phyloP scores from a whole-genome alignment of 176 grass and related monocot genomes.

The Neostapfia colusana region DNA sequence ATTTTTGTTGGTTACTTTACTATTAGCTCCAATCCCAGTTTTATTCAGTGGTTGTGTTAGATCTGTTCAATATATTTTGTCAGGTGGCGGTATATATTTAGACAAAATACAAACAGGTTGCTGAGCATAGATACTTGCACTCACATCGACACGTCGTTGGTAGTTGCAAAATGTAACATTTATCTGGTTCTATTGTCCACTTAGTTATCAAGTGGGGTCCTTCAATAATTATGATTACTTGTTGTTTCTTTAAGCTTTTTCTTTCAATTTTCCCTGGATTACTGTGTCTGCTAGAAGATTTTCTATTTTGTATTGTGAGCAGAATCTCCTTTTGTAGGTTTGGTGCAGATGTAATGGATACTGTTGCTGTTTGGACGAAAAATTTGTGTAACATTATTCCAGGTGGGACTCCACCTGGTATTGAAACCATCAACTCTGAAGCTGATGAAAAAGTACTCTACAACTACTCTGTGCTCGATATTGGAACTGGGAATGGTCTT shows the following conservation, averaged over 20 bases:
- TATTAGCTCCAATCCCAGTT: neutral
- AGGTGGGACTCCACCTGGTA: slow-evolving; percentile 15
- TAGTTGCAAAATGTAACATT: neutral
- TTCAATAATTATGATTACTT: slow-evolving; percentile 22
- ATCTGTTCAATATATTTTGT: neutral
- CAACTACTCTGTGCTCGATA: slow-evolving; percentile 73
- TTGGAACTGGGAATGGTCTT: slow-evolving; percentile 93
- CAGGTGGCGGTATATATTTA: neutral
- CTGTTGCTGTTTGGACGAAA: slow-evolving; percentile 82
- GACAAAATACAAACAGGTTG: neutral
- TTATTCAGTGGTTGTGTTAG: neutral
- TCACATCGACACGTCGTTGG: neutral
- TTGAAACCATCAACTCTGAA: slow-evolving; percentile 47
- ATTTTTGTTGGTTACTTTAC: neutral
- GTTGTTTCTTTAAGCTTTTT: neutral
- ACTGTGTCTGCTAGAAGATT: neutral
- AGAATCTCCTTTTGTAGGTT: slow-evolving; percentile 62
- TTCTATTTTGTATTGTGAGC: slow-evolving; percentile 24
- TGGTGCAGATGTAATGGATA: slow-evolving; percentile 95
- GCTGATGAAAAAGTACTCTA: slow-evolving; percentile 49
- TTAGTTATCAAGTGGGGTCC: neutral
- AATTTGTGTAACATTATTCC: slow-evolving; percentile 56
- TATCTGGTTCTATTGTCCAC: neutral
- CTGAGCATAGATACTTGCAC: neutral
- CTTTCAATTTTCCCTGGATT: neutral